phyloP scores from a whole-genome alignment of 371 early-diverging fungal genomes.

The Thermomucor indicae-seudaticae region DNA sequence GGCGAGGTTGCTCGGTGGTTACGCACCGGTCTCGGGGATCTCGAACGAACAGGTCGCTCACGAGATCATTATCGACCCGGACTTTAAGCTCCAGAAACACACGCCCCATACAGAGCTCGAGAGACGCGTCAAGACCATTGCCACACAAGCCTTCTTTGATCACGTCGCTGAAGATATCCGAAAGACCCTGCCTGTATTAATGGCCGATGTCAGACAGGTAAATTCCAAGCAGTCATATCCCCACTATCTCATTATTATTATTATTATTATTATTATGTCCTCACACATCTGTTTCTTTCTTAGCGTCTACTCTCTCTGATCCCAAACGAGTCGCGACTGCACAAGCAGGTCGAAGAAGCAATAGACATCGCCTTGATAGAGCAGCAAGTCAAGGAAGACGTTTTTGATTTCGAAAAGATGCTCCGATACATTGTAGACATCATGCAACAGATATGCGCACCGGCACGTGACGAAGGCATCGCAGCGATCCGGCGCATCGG shows the following conservation, averaged over 20 bases:
- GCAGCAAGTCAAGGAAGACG: slow-evolving; percentile 48
- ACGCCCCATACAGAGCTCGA: slow-evolving; percentile 38
- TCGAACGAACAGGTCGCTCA: slow-evolving; percentile 74
- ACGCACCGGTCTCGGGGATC: slow-evolving; percentile 13
- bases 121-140: slow-evolving; percentile 47
- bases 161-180: slow-evolving; percentile 47
- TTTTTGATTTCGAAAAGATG: slow-evolving; percentile 43
- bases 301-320: slow-evolving; percentile 41
- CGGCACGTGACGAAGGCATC: slow-evolving; percentile 66
- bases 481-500: slow-evolving; percentile 19
- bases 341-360: slow-evolving; percentile 46
- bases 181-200: slow-evolving; percentile 36
- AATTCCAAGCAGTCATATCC: slow-evolving; percentile 1
- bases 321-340: slow-evolving; percentile 20
- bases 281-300: neutral
- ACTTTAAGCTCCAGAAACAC: slow-evolving; percentile 52
- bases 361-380: slow-evolving; percentile 56
- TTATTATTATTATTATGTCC: too few relatives aligned
- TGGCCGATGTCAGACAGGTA: slow-evolving; percentile 58
- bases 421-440: slow-evolving; percentile 42
- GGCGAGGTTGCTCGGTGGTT: slow-evolving; percentile 18
- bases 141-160: slow-evolving; percentile 67
- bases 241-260: too few relatives aligned
- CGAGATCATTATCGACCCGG: slow-evolving; percentile 74
- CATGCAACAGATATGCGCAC: slow-evolving; percentile 72